A percentile compares a stretch with the other conserved stretches of the same genome.
phyloP scores from a whole-genome alignment of 805 yeast genomes.

The Dipodascus geniculatus region DNA sequence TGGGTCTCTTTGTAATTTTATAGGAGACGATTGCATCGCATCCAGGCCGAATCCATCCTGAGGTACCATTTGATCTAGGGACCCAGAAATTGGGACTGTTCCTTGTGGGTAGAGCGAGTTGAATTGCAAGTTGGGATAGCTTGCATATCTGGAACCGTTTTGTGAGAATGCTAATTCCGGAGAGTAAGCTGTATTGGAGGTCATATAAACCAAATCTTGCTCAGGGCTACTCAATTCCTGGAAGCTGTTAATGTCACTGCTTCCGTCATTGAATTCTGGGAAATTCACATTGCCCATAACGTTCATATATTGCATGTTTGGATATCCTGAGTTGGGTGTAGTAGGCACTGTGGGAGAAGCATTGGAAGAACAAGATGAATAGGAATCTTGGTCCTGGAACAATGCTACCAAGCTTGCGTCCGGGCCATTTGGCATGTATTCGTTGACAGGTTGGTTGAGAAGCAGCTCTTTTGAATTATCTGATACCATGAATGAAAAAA shows the following conservation, averaged over 20 bases:
- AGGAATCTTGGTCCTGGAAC: background rate
- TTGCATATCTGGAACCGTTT: background rate
- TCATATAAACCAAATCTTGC: background rate
- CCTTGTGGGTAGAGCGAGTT: background rate
- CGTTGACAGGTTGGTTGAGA: background rate
- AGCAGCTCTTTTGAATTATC: background rate
- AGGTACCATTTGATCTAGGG: background rate
- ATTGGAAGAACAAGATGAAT: background rate
- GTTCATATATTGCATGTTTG: background rate
- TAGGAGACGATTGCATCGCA: background rate
- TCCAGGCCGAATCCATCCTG: background rate
- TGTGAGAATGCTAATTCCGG: background rate
- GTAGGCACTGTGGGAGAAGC: constrained; percentile 1
- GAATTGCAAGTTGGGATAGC: background rate
- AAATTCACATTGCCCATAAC: background rate
- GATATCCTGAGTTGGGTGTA: background rate
- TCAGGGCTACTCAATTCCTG: background rate
- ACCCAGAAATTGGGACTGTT: background rate
- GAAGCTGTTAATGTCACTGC: background rate
- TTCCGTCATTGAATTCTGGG: background rate
- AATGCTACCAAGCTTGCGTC: background rate
- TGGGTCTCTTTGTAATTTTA: background rate
- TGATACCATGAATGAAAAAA: background rate
- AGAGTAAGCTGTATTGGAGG: background rate
- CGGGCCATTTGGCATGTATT: background rate